Percentiles rank a stretch among this genome's conserved stretches.
These are phyloP conservation scores for Earliella scabrosa DNA, from an alignment of 1,284 basidiomycete species.

Conservation along the genomic window DNA sequence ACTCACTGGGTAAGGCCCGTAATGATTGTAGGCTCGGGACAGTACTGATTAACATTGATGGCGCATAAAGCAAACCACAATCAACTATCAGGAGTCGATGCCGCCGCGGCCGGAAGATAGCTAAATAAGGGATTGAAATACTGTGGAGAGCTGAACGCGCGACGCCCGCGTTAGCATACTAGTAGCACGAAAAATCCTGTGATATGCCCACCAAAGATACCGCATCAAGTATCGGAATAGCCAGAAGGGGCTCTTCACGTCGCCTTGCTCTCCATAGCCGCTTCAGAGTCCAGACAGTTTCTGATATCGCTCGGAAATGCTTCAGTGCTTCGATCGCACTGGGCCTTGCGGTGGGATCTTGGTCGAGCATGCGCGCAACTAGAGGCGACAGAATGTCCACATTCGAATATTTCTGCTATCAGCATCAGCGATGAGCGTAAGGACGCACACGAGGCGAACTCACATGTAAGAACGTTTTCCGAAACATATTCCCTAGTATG, in stretches of 20 bases:
- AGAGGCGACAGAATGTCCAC: background rate
- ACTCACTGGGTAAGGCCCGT: too few relatives aligned
- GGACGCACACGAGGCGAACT: background rate
- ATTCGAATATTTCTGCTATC: background rate
- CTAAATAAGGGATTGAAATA: too few relatives aligned
- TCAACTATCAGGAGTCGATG: too few relatives aligned
- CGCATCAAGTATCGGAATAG: background rate
- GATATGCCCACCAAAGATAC: background rate
- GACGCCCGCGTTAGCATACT: too few relatives aligned
- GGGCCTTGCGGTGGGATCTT: background rate
- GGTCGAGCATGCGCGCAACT: background rate
- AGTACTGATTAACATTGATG: too few relatives aligned
- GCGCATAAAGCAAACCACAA: too few relatives aligned
- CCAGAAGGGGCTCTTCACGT: background rate
- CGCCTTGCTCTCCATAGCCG: background rate
- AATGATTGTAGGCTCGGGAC: too few relatives aligned
- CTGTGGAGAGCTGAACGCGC: too few relatives aligned
- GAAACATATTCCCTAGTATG: conserved; percentile 31
- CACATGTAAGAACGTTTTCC: background rate
- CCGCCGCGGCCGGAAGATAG: too few relatives aligned
- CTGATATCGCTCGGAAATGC: background rate
- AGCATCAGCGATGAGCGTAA: background rate
- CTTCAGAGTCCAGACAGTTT: background rate
- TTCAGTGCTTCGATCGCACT: background rate
- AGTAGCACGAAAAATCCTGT: too few relatives aligned